These are phyloP conservation scores for Aspergillus mulundensis DNA, from an alignment of 495 filamentous ascomycete species.

Conservation along the genomic window DNA sequence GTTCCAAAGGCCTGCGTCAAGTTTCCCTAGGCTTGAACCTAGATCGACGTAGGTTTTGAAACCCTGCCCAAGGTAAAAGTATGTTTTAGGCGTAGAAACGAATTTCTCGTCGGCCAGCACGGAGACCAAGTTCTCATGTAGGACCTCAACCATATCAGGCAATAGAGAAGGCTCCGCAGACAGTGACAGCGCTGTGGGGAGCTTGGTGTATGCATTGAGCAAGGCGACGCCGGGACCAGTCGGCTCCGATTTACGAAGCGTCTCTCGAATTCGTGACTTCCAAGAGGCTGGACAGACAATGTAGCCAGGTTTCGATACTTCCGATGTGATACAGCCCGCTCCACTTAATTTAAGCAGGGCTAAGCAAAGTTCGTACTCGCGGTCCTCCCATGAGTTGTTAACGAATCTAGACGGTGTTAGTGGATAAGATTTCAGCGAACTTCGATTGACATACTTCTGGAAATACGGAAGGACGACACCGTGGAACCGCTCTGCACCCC, in stretches of 20 bases:
- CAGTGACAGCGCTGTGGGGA: slow-evolving; percentile 35
- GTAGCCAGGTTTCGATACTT: slow-evolving; percentile 48
- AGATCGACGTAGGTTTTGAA: slow-evolving; percentile 46
- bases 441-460: slow-evolving; percentile 52
- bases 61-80: slow-evolving; percentile 41
- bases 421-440: background rate
- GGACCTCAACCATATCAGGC: slow-evolving; percentile 29
- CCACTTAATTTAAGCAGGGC: slow-evolving; percentile 64
- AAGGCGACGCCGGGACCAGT: slow-evolving; percentile 26
- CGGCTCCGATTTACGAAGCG: slow-evolving; percentile 47
- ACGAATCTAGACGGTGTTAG: slow-evolving; percentile 55
- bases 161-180: slow-evolving; percentile 31
- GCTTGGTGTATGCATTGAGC: slow-evolving; percentile 39
- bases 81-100: slow-evolving; percentile 10
- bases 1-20: slow-evolving; percentile 53
- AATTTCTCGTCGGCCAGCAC: slow-evolving; percentile 19
- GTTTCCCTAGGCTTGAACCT: slow-evolving; percentile 23
- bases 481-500: slow-evolving; percentile 71
- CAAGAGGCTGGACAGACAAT: slow-evolving; percentile 61
- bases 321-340: slow-evolving; percentile 43
- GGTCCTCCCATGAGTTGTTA: slow-evolving; percentile 62
- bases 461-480: slow-evolving; percentile 74
- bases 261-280: slow-evolving; percentile 64
- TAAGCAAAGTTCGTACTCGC: slow-evolving; percentile 64
- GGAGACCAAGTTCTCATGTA: slow-evolving; percentile 33